Base-by-base conservation (phyloP, 2,329 filamentous ascomycete genomes). In the Colletotrichum nymphaeae region DNA sequence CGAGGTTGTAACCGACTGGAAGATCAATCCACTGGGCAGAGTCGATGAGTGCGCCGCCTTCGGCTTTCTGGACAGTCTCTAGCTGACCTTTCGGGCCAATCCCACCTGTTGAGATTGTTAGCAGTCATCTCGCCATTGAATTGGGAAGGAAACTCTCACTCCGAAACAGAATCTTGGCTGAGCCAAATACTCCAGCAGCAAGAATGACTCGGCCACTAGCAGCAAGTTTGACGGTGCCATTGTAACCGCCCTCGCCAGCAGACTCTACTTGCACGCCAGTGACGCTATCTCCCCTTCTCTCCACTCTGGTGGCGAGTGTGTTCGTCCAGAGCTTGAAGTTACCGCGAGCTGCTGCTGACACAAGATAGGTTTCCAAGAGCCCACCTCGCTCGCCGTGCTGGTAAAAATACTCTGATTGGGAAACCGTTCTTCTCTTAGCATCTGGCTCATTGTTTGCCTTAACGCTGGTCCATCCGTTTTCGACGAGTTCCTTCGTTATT, bases 321-420 rank as follows among this genome's bases (percentile, higher is more conserved):
- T 62, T 62, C 19, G 16, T 62, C 30, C 58, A 62, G 8, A 62
- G 58, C 6, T 42, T n/a, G n/a, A 62, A 46, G 58, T 62, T 62
- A 8, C 19, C 35, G 5, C 58, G 32, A 24, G 58, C 37, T 28
- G 58, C 32, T 37, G 32, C 16, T n/a, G 58, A 62, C 5, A 24
- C 58, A 6, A 62, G n/a, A 19, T 42, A 46, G 11, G 30, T 62
- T 24, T 42, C 58, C 32, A 42, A 24, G 14, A 28, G 30, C 30
- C 58, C 58, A 5, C 58, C 30, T 19, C 58, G 32, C 37, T 62
- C 58, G 1, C 58, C 19, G 16, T 62, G 58, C 58, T 26, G 32
- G 24, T 46, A 62, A 19, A 62, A 62, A 32, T 62, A 42, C 28
- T 62, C n/a, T 16, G 58, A 62, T 12, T n/a, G 24, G 9, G 58